These are phyloP conservation scores for Centaurea solstitialis DNA, from an alignment of 129 eudicot species.

Conservation along the genomic window DNA sequence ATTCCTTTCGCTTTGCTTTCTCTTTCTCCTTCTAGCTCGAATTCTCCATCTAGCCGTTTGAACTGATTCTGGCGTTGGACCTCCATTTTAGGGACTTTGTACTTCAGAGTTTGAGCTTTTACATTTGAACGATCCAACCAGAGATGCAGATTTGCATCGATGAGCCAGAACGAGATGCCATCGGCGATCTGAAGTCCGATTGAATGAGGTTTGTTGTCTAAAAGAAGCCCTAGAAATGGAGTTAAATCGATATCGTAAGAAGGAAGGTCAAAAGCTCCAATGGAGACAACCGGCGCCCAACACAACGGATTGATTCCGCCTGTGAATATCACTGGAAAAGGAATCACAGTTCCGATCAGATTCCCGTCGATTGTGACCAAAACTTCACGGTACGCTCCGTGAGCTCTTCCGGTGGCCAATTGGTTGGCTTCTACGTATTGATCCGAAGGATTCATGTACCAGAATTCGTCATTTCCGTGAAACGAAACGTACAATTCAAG, in stretches of 20 bases:
- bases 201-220: conserved; percentile 40
- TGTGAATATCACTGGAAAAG: conserved; percentile 55
- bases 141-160: conserved; percentile 60
- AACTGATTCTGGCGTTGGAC: conserved; percentile 6
- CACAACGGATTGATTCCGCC: conserved; percentile 59
- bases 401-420: conserved; percentile 27
- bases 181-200: conserved; percentile 39
- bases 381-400: conserved; percentile 55
- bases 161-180: conserved; percentile 45
- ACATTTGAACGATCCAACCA: conserved; percentile 38
- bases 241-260: conserved; percentile 56
- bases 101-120: not conserved
- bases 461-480: conserved; percentile 62
- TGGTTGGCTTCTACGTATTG: conserved; percentile 31
- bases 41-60: conserved; percentile 37
- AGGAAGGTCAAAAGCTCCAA: conserved; percentile 62
- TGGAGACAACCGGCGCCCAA: conserved; percentile 59
- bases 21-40: conserved; percentile 36
- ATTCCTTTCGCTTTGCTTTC: conserved; percentile 31
- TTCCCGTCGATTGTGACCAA: conserved; percentile 50
- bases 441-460: conserved; percentile 60
- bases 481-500: conserved; percentile 51
- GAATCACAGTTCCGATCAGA: conserved; percentile 47
- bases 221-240: conserved; percentile 44
- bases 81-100: conserved; percentile 1